phyloP scores from a whole-genome alignment of 2,329 filamentous ascomycete genomes.

The Xenosphaeropsis pyriputrescens region DNA sequence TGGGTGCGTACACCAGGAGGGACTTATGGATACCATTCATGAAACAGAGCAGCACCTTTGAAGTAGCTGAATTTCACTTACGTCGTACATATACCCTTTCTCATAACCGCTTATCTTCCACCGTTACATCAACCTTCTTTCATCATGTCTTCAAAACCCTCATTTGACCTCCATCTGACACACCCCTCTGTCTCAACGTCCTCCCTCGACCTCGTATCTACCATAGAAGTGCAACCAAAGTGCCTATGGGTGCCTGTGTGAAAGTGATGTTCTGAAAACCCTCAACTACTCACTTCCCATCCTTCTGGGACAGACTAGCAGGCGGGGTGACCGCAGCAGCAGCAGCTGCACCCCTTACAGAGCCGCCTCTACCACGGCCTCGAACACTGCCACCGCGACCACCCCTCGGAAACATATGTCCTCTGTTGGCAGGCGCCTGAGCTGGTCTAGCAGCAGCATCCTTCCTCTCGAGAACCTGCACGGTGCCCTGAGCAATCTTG shows the following conservation, averaged over 20 bases:
- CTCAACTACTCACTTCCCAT: neutral
- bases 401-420: constrained; percentile 5
- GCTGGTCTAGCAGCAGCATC: constrained; percentile 23
- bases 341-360: neutral
- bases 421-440: constrained; percentile 6
- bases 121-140: constrained; percentile 70
- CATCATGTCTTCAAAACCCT: constrained; percentile 79
- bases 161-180: constrained; percentile 10
- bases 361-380: neutral
- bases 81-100: too few species aligned
- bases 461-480: constrained; percentile 75
- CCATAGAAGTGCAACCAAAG: neutral
- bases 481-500: constrained; percentile 67
- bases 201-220: neutral
- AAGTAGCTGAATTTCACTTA: too few species aligned
- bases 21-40: too few species aligned
- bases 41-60: too few species aligned
- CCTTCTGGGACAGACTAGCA: neutral
- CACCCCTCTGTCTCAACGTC: neutral
- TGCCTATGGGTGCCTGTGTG: neutral
- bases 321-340: neutral
- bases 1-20: too few species aligned
- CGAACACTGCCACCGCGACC: constrained; percentile 9
- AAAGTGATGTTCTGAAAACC: neutral
- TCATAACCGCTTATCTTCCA: too few species aligned